These are phyloP conservation scores for Stephanodiscus triporus DNA, from an alignment of 108 stramenopile species.

Conservation along the genomic window DNA sequence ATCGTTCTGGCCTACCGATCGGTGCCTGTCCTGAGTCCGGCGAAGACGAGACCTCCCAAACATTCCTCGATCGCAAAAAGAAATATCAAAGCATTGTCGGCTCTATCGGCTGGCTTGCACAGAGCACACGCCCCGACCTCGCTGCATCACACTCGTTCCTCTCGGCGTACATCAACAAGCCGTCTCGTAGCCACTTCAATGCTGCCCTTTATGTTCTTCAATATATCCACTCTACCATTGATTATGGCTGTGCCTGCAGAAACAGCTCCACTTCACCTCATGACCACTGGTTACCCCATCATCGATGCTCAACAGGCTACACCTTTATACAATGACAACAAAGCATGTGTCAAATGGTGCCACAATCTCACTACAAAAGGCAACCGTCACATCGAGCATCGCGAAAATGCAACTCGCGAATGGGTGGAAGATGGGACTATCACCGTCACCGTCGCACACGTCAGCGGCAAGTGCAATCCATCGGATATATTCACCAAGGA, in stretches of 20 bases:
- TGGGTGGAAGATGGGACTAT: no score
- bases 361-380: no score
- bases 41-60: conserved; percentile 10
- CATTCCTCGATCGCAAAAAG: conserved; percentile 5
- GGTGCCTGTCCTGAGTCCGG: conserved; percentile 2
- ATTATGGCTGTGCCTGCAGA: conserved; percentile 12
- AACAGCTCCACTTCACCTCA: neutral
- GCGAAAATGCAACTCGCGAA: no score
- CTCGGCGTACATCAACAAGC: conserved; percentile 8
- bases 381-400: no score
- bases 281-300: no score
- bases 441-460: no score
- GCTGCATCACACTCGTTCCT: conserved; percentile 13
- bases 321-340: no score
- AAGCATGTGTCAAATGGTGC: no score
- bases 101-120: conserved; percentile 22
- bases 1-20: conserved; percentile 35
- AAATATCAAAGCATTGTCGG: conserved; percentile 27
- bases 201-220: conserved; percentile 13
- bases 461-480: no score
- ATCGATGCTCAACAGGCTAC: no score
- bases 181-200: neutral
- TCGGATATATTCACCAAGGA: no score
- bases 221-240: conserved; percentile 9
- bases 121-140: conserved; percentile 16